phyloP scores from a whole-genome alignment of 352 stramenopile genomes.

The Globisporangium alternatum region DNA sequence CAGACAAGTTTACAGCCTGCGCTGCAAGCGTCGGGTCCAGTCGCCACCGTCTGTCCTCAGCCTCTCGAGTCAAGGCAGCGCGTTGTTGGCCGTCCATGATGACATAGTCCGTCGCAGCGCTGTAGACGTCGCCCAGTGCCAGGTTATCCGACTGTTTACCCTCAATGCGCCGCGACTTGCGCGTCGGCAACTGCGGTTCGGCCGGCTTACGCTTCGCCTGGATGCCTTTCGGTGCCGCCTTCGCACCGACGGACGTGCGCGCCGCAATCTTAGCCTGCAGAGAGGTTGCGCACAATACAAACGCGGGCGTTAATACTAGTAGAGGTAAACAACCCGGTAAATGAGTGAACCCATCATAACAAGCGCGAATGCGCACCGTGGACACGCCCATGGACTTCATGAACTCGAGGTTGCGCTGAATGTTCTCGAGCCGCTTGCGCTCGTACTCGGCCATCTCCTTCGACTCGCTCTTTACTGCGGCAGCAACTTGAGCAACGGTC shows the following conservation, averaged over 20 bases:
- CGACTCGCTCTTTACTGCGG: background rate
- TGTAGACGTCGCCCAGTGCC: conserved; percentile 18
- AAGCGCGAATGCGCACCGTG: conserved; percentile 28
- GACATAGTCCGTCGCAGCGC: background rate
- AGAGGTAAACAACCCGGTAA: background rate
- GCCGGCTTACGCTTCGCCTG: conserved; percentile 25
- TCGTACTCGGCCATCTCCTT: conserved; percentile 69
- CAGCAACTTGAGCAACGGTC: conserved; percentile 8
- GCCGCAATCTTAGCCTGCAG: conserved; percentile 58
- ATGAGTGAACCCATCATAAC: background rate
- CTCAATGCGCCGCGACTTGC: conserved; percentile 64
- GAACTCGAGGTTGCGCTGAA: conserved; percentile 81
- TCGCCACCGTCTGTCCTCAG: conserved; percentile 2
- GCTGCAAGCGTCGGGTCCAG: conserved; percentile 28
- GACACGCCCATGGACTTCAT: conserved; percentile 83
- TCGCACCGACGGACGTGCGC: conserved; percentile 34
- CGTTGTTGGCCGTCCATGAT: background rate
- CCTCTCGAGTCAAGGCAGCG: background rate
- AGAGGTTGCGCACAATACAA: background rate
- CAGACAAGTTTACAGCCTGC: conserved; percentile 33
- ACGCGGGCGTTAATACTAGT: too few relatives aligned
- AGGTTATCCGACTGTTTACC: conserved; percentile 53
- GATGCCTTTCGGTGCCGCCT: conserved; percentile 2
- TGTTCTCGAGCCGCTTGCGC: conserved; percentile 78
- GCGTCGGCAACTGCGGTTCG: conserved; percentile 26